Base-by-base conservation (phyloP, 2,329 filamentous ascomycete species). In the Westerdykella ornata region DNA sequence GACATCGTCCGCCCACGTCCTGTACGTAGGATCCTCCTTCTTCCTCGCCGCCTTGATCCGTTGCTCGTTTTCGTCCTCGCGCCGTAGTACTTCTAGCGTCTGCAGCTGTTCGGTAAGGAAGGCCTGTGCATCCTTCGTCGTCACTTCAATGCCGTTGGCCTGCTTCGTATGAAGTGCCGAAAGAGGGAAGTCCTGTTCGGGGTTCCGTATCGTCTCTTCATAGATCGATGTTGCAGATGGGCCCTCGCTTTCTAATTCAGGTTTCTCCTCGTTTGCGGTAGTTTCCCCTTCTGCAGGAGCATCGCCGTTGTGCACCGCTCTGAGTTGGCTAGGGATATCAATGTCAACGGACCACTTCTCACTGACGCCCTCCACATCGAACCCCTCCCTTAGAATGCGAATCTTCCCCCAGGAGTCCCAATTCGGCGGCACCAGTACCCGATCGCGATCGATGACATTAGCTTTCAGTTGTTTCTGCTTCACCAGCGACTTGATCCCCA, bases 351-450 rank as follows among this genome's bases (percentile, higher is more conserved):
- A 83, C 92, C 92, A 98, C 37, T 82, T 85, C 44, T 81, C 77
- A 54, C 87, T 92, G 33, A 94, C 76, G 12, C 78, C 77, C 70
- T 98, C 92, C 16, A 94, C 86, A 52, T 97, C 88, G 56, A 97
- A 97, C 0, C 83, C 86, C 60, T 95, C 92, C 40, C 88, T 80
- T 19, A 97, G 73, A 34, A 97, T 88, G 32, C 90, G 78, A 45
- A 98, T 96, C 68, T 97, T 98, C 45, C 88, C 89, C 86, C 88
- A 96, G 0, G 89, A 96, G 66, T 98, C 92, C 92, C 92, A 98
- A 64, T 96, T 96, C 13, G 89, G 85, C 1, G 90, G 90, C 1
- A 98, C 85, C 4, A 96, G 75, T 41, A 98, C 89, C 73, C 94
- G 94, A 65, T 95, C 89, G 45, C 90, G 78, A 68, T 92, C 92